Evolutionary conservation across 179 eudicot species (phyloP), one percentile per base, ranked within the genome.

Genomic region (Vitellaria paradoxa): DNA sequence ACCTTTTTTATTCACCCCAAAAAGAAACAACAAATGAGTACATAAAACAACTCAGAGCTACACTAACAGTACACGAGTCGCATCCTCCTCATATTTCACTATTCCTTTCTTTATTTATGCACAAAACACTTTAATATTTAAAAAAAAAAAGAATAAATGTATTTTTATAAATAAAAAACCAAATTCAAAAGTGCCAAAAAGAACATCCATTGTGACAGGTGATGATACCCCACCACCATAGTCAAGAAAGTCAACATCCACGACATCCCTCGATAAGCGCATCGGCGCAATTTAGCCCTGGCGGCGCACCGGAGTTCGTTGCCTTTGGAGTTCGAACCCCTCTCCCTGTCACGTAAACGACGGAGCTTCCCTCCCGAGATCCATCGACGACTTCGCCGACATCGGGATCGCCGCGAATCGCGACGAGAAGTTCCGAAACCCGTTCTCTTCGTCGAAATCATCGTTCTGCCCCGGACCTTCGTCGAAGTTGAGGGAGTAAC

Each of bases 401-500:
- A 47, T 20, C 77, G 84, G 80, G 49, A 64, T 30, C 70, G 63
- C 30, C 8, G 81, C 81, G 62, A 80, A 82, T 18, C 85, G 59
- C 9, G 77, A 65, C 57, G 87, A 85, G 80, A 85, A 85, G 45
- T 75, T 77, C 30, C 83, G 83, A 53, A 53, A 76, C 56, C 76
- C 68, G 46, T 60, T 65, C 30, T 80, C 85, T 13, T 77, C 79
- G 5, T 76, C 69, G 14, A 40, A 55, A n/a, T 72, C 68, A 17
- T 61, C 82, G 26, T 24, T 76, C 15, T 65, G 59, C 26, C 72
- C 72, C 14, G 63, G 45, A 1, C 80, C 83, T 24, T 81, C 68
- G 42, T 85, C 87, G 64, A 85, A 85, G 45, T 85, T 85, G 17
- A 80, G 78, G 12, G 85, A 81, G 67, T 85, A 85, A 70, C 83